Evolutionary conservation across 495 filamentous ascomycete genomes (phyloP).

Genomic region (Penicillium tannophilum): DNA sequence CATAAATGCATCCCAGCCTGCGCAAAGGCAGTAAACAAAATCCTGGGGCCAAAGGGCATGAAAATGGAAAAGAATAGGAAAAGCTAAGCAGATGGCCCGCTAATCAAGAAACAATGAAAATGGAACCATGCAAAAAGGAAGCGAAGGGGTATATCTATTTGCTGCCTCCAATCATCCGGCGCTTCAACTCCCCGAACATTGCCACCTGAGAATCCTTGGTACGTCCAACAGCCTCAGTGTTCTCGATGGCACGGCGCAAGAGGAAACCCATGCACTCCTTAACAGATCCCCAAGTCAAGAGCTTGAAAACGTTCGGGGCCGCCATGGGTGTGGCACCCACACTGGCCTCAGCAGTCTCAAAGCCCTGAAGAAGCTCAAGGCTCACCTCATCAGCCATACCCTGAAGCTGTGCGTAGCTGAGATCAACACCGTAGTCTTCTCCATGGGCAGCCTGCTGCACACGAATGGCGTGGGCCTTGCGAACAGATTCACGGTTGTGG

Average conservation of each 20-base stretch:
- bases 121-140: constrained; percentile 1
- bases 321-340: constrained; percentile 34
- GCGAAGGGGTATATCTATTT: constrained; percentile 2
- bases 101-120: constrained; percentile 3
- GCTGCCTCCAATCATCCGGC: constrained; percentile 51
- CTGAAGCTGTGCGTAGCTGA: constrained; percentile 88
- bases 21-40: constrained; percentile 21
- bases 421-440: constrained; percentile 52
- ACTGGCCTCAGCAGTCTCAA: constrained; percentile 33
- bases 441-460: constrained; percentile 49
- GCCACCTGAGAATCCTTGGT: constrained; percentile 75
- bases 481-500: constrained; percentile 87
- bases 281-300: constrained; percentile 88
- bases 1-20: constrained; percentile 26
- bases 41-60: constrained; percentile 6
- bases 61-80: constrained; percentile 8
- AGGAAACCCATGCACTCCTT: constrained; percentile 94
- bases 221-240: constrained; percentile 80
- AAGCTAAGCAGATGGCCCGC: background rate
- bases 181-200: constrained; percentile 69
- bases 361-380: constrained; percentile 70
- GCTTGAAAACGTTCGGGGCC: constrained; percentile 75
- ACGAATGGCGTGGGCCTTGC: constrained; percentile 64
- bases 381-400: constrained; percentile 97
- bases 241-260: constrained; percentile 83